Percentiles rank a stretch among this genome's conserved stretches.
Evolutionary conservation across 2,329 filamentous ascomycete species (phyloP).

Genomic region (Magnaporthiopsis incrustans): DNA sequence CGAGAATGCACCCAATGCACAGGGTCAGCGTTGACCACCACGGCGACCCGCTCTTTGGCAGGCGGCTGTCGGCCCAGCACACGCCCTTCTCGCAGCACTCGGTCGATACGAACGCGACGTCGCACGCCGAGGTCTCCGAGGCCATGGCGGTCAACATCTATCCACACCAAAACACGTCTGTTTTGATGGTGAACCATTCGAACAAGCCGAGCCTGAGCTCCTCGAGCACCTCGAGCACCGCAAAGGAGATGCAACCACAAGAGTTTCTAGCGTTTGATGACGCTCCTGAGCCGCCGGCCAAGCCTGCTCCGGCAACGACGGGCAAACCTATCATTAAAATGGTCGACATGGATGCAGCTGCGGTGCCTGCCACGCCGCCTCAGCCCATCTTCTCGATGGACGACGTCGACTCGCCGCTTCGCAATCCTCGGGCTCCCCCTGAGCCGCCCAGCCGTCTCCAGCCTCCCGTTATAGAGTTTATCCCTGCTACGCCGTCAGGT

Average conservation of each 20-base stretch:
- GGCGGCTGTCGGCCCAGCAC: conserved; percentile 44
- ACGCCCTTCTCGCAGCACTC: conserved; percentile 57
- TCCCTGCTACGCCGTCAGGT: conserved; percentile 54
- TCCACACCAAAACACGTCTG: conserved; percentile 56
- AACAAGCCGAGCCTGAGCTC: conserved; percentile 40
- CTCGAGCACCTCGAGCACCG: conserved; percentile 16
- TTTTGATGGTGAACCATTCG: conserved; percentile 52
- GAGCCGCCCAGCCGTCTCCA: conserved; percentile 30
- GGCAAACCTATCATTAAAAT: conserved; percentile 22
- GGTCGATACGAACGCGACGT: conserved; percentile 50
- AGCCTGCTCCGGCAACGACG: conserved; percentile 19
- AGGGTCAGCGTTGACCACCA: conserved; percentile 39
- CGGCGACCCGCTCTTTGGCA: conserved; percentile 45
- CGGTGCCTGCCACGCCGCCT: conserved; percentile 42
- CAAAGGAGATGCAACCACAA: conserved; percentile 6
- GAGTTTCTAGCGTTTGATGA: conserved; percentile 8
- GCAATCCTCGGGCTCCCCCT: conserved; percentile 54
- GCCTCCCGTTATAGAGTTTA: conserved; percentile 45
- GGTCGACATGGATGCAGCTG: conserved; percentile 27
- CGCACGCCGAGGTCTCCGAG: conserved; percentile 50
- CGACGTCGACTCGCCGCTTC: conserved; percentile 52
- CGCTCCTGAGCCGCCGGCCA: conserved; percentile 15
- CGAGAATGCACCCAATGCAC: conserved; percentile 17
- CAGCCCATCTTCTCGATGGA: conserved; percentile 40
- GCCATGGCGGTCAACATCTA: conserved; percentile 55